Percentiles rank a stretch among this genome's conserved stretches.
Evolutionary conservation across 768 basidiomycete species (phyloP).

Genomic region (Xanthoconium stramineum): DNA sequence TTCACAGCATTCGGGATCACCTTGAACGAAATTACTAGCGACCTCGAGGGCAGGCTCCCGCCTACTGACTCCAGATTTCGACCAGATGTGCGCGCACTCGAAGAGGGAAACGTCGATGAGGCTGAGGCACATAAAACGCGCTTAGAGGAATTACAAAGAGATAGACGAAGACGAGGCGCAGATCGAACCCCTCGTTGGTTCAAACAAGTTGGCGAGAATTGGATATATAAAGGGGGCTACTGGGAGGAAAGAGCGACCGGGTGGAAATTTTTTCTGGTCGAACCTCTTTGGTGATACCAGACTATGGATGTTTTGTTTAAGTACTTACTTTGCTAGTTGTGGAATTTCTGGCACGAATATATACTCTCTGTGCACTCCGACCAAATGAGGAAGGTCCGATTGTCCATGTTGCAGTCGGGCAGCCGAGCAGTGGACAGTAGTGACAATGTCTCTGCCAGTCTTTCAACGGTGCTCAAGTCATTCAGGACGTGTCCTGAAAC

Average conservation of each 20-base stretch:
- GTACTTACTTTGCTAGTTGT: too few relatives aligned
- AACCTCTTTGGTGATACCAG: slow-evolving; percentile 58
- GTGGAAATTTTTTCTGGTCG: slow-evolving; percentile 53
- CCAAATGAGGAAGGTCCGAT: neutral
- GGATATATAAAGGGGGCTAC: slow-evolving; percentile 76
- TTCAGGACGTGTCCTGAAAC: slow-evolving; percentile 21
- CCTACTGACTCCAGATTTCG: slow-evolving; percentile 80
- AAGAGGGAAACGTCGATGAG: slow-evolving; percentile 66
- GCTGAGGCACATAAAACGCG: slow-evolving; percentile 73
- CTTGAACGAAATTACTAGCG: slow-evolving; percentile 73
- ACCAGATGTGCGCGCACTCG: slow-evolving; percentile 80
- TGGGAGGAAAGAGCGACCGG: slow-evolving; percentile 71
- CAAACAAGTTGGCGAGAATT: slow-evolving; percentile 62
- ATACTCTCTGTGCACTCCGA: neutral
- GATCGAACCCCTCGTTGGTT: slow-evolving; percentile 76
- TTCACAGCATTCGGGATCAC: slow-evolving; percentile 79
- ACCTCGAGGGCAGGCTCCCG: slow-evolving; percentile 61
- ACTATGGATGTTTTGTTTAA: neutral
- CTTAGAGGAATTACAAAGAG: slow-evolving; percentile 75
- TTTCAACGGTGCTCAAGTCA: slow-evolving; percentile 15
- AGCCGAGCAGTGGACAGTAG: neutral
- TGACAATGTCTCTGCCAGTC: slow-evolving; percentile 21
- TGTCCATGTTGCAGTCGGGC: neutral
- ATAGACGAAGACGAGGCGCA: slow-evolving; percentile 57
- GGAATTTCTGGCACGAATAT: neutral